phyloP scores from a whole-genome alignment of 2,329 filamentous ascomycete genomes.

The Calonectria honghensis region DNA sequence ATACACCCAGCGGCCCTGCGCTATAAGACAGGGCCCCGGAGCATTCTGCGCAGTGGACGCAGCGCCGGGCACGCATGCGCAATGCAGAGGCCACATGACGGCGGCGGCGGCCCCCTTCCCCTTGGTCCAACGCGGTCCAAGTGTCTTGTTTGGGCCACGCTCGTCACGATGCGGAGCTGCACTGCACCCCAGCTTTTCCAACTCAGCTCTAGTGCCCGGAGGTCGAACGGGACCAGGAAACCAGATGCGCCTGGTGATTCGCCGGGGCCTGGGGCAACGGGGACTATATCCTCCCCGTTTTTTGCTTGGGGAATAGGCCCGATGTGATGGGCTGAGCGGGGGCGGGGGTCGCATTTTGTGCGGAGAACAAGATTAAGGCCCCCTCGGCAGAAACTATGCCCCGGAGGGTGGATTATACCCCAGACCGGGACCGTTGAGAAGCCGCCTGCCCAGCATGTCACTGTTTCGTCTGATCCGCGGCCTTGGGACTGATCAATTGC shows the following conservation, averaged over 20 bases:
- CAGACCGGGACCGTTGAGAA: constrained; percentile 3
- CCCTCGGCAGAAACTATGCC: constrained; percentile 13
- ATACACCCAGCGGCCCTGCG: not conserved
- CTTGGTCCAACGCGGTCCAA: not conserved
- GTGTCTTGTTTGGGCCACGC: constrained; percentile 25
- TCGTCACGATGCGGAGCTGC: not conserved
- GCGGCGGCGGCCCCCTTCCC: not conserved
- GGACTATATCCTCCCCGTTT: not conserved
- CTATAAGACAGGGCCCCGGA: not conserved
- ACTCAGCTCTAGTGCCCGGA: constrained; percentile 33
- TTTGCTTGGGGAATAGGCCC: constrained; percentile 29
- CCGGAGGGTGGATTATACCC: constrained; percentile 11
- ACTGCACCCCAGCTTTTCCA: constrained; percentile 23
- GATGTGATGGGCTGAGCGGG: constrained; percentile 40
- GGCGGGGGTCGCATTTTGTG: constrained; percentile 35
- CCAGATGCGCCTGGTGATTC: not conserved
- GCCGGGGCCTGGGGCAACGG: not conserved
- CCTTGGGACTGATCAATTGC: constrained; percentile 14
- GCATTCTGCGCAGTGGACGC: not conserved
- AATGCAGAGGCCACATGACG: constrained; percentile 24
- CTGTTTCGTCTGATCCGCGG: not conserved
- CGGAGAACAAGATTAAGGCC: constrained; percentile 33
- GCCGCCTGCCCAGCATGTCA: not conserved
- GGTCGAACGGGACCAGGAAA: constrained; percentile 3
- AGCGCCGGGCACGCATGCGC: constrained; percentile 6